Base-by-base conservation (phyloP, 2,329 filamentous ascomycete genomes). In the Pseudogymnoascus sp. region DNA sequence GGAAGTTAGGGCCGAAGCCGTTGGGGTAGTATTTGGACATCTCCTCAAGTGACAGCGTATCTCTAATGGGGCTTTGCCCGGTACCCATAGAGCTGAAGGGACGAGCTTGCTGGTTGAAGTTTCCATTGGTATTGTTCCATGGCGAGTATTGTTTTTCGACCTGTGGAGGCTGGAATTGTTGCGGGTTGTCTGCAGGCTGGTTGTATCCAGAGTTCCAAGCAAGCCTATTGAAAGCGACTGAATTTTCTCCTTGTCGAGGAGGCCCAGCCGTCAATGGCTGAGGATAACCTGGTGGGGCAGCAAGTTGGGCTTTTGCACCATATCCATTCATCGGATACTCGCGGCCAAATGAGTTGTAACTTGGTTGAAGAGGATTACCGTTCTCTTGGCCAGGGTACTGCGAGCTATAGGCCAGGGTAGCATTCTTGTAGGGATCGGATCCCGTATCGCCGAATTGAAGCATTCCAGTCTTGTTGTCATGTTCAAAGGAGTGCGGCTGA, bases 211-310 rank as follows among this genome's bases (percentile, higher is more conserved):
- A 26, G 37, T 12, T 37, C 38, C 18, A 48, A 28, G 58, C 58
- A 34, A 48, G 15, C 52, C 38, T 66, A 55, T 57, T 63, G 12
- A 39, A 35, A 15, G 58, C 48, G 10, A 30, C 45, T 8, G 59
- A 60, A 26, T 52, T 62, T 45, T 68, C 63, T 26, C 70, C 65
- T 39, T 70, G 67, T 23, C 70, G 68, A 41, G 70, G 70, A 56
- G 70, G 70, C 19, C 70, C 70, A 21, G 70, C 70, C n/a, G 68
- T 71, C 6, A 72, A 65, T 28, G 70, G 70, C 26, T 67, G 66
- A 56, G 68, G 69, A 33, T 68, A 69, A 58, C 68, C 69, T 28
- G 37, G 57, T 37, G 55, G 55, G 23, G 55, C 55, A 21, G 9
- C n/a, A 48, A 19, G 33, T 18, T 60, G 56, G 10, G 33, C n/a